These are phyloP conservation scores for Hygrophoropsis aurantiaca DNA, from an alignment of 768 basidiomycete species.

Conservation along the genomic window DNA sequence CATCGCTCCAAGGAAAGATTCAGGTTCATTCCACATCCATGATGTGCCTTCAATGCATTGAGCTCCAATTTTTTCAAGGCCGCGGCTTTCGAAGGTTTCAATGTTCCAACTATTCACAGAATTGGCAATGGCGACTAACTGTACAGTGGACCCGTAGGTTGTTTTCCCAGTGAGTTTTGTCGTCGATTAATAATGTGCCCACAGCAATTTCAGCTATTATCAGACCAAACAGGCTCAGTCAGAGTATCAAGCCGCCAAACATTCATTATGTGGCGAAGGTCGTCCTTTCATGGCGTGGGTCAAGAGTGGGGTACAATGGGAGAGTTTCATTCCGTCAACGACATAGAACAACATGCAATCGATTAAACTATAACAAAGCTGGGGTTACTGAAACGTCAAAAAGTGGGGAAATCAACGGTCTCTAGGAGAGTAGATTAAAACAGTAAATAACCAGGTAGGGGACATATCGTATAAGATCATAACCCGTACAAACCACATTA, in stretches of 20 bases:
- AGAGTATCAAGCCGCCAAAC: slow-evolving; percentile 55
- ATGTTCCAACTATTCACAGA: slow-evolving; percentile 48
- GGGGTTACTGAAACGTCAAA: neutral
- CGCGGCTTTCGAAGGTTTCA: slow-evolving; percentile 51
- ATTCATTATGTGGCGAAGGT: slow-evolving; percentile 38
- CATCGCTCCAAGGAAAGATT: slow-evolving; percentile 62
- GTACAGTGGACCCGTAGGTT: slow-evolving; percentile 10
- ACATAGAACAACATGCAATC: slow-evolving; percentile 3
- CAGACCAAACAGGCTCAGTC: slow-evolving; percentile 40
- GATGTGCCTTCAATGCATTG: too few relatives aligned
- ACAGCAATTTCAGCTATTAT: slow-evolving; percentile 41
- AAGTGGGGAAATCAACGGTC: neutral
- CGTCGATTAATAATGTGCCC: neutral
- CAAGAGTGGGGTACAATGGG: slow-evolving; percentile 50
- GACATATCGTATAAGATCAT: slow-evolving; percentile 10
- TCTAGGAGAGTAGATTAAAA: neutral
- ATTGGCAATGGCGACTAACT: slow-evolving; percentile 10
- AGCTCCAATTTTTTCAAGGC: too few relatives aligned
- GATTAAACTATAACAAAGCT: neutral
- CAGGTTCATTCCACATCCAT: slow-evolving; percentile 41
- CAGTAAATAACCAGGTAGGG: neutral
- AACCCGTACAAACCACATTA: slow-evolving; percentile 15
- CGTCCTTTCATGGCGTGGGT: slow-evolving; percentile 67
- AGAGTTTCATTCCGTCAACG: slow-evolving; percentile 40
- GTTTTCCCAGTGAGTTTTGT: neutral